Evolutionary conservation across 139 green algal species (phyloP).

Genomic region (Tetraselmis striata): DNA sequence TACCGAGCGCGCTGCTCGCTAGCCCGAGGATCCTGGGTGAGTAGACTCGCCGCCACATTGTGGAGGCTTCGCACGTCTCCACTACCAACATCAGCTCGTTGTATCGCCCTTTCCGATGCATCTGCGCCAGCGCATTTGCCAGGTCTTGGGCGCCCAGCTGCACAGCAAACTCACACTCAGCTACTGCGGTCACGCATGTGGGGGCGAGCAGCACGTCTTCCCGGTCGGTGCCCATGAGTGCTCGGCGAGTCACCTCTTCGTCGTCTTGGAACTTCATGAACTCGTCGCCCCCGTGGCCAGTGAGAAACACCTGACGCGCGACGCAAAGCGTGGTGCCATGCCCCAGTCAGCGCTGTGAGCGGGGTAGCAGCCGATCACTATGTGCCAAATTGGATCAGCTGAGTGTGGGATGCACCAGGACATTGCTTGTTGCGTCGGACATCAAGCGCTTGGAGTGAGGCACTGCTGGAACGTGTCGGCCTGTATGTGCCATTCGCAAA

Average conservation of each 20-base stretch:
- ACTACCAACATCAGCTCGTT: constrained; percentile 80
- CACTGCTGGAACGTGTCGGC: constrained; percentile 46
- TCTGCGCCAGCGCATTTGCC: constrained; percentile 52
- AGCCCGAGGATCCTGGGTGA: constrained; percentile 50
- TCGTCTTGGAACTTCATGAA: constrained; percentile 95
- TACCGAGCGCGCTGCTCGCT: constrained; percentile 45
- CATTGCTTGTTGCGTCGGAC: constrained; percentile 60
- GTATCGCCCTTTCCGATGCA: constrained; percentile 68
- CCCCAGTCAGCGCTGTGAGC: too few species aligned
- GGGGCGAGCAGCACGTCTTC: too few species aligned
- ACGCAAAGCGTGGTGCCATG: too few species aligned
- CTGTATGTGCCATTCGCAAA: constrained; percentile 21
- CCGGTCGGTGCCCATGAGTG: too few species aligned
- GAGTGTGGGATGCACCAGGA: constrained; percentile 78
- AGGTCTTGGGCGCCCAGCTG: constrained; percentile 36
- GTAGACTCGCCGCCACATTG: constrained; percentile 52
- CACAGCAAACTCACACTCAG: constrained; percentile 4
- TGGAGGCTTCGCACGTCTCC: constrained; percentile 87
- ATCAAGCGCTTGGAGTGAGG: constrained; percentile 70
- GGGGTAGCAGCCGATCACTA: too few species aligned
- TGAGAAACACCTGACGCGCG: constrained; percentile 58
- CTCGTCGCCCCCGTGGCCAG: constrained; percentile 81
- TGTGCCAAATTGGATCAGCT: too few species aligned
- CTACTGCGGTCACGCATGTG: too few species aligned
- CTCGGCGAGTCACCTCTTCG: constrained; percentile 38